These are phyloP conservation scores for Puccinia novopanici DNA, from an alignment of 1,284 basidiomycete species.

Conservation along the genomic window DNA sequence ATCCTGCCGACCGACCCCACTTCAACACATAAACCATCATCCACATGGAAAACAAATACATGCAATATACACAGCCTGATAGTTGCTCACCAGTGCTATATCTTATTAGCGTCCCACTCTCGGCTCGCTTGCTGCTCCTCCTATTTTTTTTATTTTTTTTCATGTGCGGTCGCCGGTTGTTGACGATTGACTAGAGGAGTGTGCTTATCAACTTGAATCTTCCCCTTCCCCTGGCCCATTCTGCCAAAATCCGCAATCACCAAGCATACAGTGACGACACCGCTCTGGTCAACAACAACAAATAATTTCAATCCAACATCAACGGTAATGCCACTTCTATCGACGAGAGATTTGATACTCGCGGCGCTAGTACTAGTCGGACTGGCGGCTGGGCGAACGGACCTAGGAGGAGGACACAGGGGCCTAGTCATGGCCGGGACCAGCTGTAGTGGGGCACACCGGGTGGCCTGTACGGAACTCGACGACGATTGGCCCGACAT, in stretches of 20 bases:
- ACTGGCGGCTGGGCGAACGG: background rate
- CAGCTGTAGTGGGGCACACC: slow-evolving; percentile 17
- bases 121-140: background rate
- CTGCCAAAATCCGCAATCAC: background rate
- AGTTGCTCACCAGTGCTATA: background rate
- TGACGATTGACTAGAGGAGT: background rate
- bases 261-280: background rate
- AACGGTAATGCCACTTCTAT: background rate
- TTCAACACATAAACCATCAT: background rate
- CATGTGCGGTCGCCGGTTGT: slow-evolving; percentile 14
- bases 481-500: slow-evolving; percentile 48
- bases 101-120: background rate
- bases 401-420: slow-evolving; percentile 41
- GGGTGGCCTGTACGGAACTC: slow-evolving; percentile 31
- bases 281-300: background rate
- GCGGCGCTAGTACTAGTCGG: slow-evolving; percentile 5
- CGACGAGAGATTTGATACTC: background rate
- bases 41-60: too few relatives aligned
- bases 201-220: background rate
- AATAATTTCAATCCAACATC: background rate
- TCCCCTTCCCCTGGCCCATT: background rate
- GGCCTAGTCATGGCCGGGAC: slow-evolving; percentile 34
- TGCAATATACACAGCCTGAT: too few relatives aligned
- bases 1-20: background rate
- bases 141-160: background rate